A percentile compares a stretch with the other conserved stretches of the same genome.
Evolutionary conservation across 352 stramenopile genomes (phyloP).

Genomic region (Phytophthora quininea): DNA sequence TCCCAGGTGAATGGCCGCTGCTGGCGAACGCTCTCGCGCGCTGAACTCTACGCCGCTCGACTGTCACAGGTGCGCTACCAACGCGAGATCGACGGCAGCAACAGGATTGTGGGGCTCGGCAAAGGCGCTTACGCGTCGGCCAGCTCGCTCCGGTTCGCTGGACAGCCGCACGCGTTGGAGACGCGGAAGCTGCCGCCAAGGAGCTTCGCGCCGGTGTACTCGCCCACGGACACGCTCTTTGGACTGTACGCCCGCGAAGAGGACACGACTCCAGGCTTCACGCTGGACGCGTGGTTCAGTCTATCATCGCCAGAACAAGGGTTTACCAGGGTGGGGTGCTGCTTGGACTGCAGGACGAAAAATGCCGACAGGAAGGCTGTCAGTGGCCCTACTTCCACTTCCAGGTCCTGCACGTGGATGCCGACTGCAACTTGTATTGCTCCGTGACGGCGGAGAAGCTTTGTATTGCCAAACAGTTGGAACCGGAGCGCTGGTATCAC

Average conservation of each 20-base stretch:
- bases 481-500: conserved; percentile 26
- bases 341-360: conserved; percentile 48
- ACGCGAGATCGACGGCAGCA: conserved; percentile 1
- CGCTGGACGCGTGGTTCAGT: conserved; percentile 61
- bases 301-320: conserved; percentile 35
- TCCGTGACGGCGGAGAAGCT: conserved; percentile 13
- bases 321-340: conserved; percentile 47
- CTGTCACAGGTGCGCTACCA: conserved; percentile 30
- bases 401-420: conserved; percentile 20
- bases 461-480: conserved; percentile 6
- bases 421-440: conserved; percentile 18
- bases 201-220: conserved; percentile 13
- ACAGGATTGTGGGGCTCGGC: neutral
- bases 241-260: conserved; percentile 38
- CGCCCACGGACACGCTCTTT: conserved; percentile 30
- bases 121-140: conserved; percentile 3
- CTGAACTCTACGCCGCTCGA: conserved; percentile 19
- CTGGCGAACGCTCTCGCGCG: conserved; percentile 10
- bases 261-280: conserved; percentile 28
- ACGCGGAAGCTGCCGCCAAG: neutral
- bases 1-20: conserved; percentile 28
- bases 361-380: conserved; percentile 10
- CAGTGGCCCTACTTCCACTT: conserved; percentile 14
- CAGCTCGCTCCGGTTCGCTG: conserved; percentile 21
- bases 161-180: conserved; percentile 5